Evolutionary conservation across 2,329 filamentous ascomycete species (phyloP), one percentile per base, ranked within the genome.

Genomic region (Penicillium sp.): DNA sequence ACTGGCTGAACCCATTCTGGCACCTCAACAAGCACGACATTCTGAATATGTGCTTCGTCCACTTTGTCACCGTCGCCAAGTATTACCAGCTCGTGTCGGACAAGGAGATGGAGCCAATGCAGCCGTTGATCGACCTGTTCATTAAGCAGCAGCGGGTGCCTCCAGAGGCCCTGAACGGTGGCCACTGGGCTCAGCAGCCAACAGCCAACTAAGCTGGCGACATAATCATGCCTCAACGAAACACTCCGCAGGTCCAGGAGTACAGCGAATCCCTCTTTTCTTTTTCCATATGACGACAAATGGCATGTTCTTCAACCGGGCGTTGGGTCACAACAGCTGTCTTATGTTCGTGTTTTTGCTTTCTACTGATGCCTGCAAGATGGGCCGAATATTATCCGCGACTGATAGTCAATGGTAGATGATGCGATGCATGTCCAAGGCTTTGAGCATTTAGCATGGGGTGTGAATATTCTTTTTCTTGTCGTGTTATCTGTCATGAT

Each of bases 71-170:
- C 25, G 92, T 91, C 4, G 89, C 90, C 48, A 93, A 90, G 57
- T 90, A 90, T 52, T 86, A 93, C 67, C 89, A 91, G 70, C 89
- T 98, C 80, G 85, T 98, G 63, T 90, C 90, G 68, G 92, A 93
- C 61, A 90, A 92, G 72, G 94, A 97, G 78, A 85, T 96, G 70
- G 93, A 97, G 82, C 94, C 94, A 25, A 97, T 98, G 92, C 92
- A 96, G 81, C 92, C 92, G 28, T 80, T 98, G 68, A 91, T 98
- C 68, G 93, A 97, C 71, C 84, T 97, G 52, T 97, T 93, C 89
- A 88, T 93, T 28, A 89, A 89, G 64, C 94, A 94, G 73, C 93
- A 93, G 61, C 91, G 93, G 28, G 90, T 98, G 69, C 93, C 93
- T 1, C 86, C 87, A 13, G 90, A 91, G 70, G 80, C 80, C 13